Evolutionary conservation across 2,329 filamentous ascomycete genomes (phyloP).

Genomic region (Zalaria obscura): DNA sequence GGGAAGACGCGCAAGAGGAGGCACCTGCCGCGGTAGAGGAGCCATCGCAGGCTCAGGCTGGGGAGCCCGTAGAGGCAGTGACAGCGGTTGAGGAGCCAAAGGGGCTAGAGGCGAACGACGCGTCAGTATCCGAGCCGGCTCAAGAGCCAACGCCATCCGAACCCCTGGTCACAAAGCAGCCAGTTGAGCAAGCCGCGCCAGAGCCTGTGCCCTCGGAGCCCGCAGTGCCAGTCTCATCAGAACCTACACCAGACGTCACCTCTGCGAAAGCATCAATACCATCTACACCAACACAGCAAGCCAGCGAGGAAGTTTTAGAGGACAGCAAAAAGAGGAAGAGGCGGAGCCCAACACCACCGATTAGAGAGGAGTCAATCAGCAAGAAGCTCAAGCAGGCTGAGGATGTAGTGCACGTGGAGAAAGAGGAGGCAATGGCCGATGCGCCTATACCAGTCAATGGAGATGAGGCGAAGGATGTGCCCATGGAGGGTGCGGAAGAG

Average conservation of each 20-base stretch:
- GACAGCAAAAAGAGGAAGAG: conserved; percentile 27
- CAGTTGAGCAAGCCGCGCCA: not conserved
- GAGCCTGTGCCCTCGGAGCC: not conserved
- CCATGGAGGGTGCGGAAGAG: conserved; percentile 7
- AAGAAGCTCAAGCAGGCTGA: conserved; percentile 30
- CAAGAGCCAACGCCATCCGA: not conserved
- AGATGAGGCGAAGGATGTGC: not conserved
- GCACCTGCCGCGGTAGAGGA: not conserved
- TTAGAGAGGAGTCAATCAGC: conserved; percentile 20
- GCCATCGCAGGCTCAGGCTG: not conserved
- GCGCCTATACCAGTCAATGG: conserved; percentile 9
- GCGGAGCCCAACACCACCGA: conserved; percentile 23
- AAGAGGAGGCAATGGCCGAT: conserved; percentile 8
- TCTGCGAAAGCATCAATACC: not conserved
- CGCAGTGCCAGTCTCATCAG: not conserved
- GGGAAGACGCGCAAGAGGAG: not conserved
- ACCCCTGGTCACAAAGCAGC: too few relatives aligned
- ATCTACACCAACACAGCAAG: not conserved
- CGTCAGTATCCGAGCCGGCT: not conserved
- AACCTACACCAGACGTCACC: not conserved
- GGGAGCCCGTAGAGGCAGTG: too few relatives aligned
- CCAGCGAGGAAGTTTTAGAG: not conserved
- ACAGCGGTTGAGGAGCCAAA: not conserved
- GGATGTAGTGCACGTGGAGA: conserved; percentile 5
- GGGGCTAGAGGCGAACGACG: not conserved